Base-by-base conservation (phyloP, 768 basidiomycete genomes). In the Tulasnella sp. region DNA sequence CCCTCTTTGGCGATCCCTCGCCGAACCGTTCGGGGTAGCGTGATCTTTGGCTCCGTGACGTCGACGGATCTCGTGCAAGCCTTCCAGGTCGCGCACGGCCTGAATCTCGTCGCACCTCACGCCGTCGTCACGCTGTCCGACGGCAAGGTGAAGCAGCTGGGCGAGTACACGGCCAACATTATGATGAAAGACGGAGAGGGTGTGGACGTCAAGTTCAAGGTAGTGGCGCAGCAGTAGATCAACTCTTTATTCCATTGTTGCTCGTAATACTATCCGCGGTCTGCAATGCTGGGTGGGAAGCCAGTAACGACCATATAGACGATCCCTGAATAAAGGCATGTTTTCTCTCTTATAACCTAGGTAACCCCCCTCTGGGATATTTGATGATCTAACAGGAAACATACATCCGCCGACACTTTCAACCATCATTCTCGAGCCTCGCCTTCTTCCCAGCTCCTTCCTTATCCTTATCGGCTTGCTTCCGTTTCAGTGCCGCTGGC, bases 401-500 rank as follows among this genome's bases (percentile, higher is more conserved):
- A 26, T 7, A 1, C 52, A 7, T 59, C 4, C 11, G 12, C 52
- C 52, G 52, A n/a, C n/a, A 3, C 52, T 11, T n/a, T 59, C n/a
- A 59, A 22, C 26, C 11, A 14, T 29, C 22, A 14, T 7, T 29
- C 3, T 67, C 66, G 14, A 73, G 39, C 41, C 69, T 52, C 17
- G 52, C 35, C 44, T 73, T 68, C 32, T 69, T 69, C 22, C 47
- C 69, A 26, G 9, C 36, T 7, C 36, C 59, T 42, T 62, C 39
- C n/a, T 47, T 19, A 2, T 67, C 42, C 26, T 35, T n/a, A 12
- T 67, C 72, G 4, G 75, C 67, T 73, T 85, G 89, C 80, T 90
- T 94, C 63, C 92, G 87, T 80, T 92, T 93, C 67, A 96, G 80
- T 3, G 90, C 83, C 1, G 89, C 79, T 3, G 97, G 97, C 4